Conservation (phyloP, 768 basidiomycete genomes). For the Exidia glandulosa region DNA sequence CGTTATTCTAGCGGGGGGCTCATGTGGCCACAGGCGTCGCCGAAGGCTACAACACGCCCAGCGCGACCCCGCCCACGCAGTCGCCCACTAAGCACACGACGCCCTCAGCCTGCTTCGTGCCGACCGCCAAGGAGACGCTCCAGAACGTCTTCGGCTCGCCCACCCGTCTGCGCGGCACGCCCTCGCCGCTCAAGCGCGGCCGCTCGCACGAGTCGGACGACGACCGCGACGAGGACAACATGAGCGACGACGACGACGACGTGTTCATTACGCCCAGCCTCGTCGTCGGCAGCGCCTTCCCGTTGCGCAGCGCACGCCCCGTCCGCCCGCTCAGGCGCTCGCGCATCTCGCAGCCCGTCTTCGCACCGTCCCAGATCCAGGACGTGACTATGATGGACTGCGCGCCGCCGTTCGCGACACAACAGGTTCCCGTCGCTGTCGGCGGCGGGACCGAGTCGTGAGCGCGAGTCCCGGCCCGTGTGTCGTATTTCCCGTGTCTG, state of each 20-base stretch:
- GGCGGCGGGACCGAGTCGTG: too few species aligned
- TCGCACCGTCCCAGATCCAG: too few species aligned
- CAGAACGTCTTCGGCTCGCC: conserved; percentile 33
- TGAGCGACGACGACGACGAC: not conserved
- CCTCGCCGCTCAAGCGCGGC: conserved; percentile 28
- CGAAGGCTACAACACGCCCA: conserved; percentile 41
- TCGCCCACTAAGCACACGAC: conserved; percentile 16
- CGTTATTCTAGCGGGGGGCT: conserved; percentile 16
- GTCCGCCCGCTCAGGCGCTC: not conserved
- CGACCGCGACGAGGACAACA: not conserved
- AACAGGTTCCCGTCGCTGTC: too few species aligned
- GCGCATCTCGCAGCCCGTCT: not conserved
- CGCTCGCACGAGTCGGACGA: conserved; percentile 14
- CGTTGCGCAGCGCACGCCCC: not conserved
- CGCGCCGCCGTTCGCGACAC: too few species aligned
- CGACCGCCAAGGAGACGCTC: conserved; percentile 45
- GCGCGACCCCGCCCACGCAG: conserved; percentile 12
- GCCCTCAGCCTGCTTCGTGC: conserved; percentile 27
- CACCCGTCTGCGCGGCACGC: conserved; percentile 19
- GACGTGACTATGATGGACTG: too few species aligned
- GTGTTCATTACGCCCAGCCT: not conserved
- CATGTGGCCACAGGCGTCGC: conserved; percentile 44
- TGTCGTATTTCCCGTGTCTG: too few species aligned
- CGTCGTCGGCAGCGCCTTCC: not conserved
- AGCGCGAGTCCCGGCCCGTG: too few species aligned